phyloP scores from a whole-genome alignment of 192 early-diverging fungal species.

The Backusella morwellensis region DNA sequence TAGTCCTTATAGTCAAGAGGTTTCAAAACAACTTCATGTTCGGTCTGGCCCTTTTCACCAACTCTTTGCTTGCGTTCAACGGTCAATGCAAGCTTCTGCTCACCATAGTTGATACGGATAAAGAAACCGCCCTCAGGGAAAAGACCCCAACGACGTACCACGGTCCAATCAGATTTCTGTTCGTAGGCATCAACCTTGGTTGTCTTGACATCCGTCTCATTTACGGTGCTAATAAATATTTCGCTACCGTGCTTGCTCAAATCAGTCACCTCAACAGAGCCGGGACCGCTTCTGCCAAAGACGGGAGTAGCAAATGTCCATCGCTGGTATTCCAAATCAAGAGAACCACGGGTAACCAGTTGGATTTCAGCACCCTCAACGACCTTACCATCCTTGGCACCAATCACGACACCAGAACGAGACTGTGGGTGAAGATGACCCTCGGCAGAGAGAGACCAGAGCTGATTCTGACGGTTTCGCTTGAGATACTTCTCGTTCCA shows the following conservation, averaged over 20 bases:
- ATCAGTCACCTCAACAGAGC: not conserved
- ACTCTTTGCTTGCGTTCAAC: conserved; percentile 5
- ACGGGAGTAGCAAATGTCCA: conserved; percentile 18
- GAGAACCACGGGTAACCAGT: not conserved
- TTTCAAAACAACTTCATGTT: conserved; percentile 4
- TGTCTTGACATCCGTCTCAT: not conserved
- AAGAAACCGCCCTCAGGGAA: conserved; percentile 26
- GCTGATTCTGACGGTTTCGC: conserved; percentile 2
- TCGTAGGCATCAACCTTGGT: not conserved
- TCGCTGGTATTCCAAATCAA: not conserved
- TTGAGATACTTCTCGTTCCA: conserved; percentile 15
- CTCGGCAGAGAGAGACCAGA: conserved; percentile 22
- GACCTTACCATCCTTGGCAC: not conserved
- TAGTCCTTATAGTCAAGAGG: conserved; percentile 16
- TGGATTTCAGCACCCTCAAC: conserved; percentile 9
- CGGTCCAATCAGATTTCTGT: not conserved
- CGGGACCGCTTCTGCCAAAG: conserved; percentile 5
- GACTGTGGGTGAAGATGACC: conserved; percentile 19
- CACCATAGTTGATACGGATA: conserved; percentile 10
- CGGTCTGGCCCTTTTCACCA: not conserved
- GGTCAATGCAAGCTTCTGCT: conserved; percentile 14
- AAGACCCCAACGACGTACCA: conserved; percentile 22
- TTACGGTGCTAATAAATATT: not conserved
- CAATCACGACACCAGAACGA: conserved; percentile 10
- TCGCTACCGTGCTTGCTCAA: not conserved